Evolutionary conservation across 495 filamentous ascomycete genomes (phyloP), one percentile per base, ranked within the genome.

Genomic region (Margaritispora aquatica): DNA sequence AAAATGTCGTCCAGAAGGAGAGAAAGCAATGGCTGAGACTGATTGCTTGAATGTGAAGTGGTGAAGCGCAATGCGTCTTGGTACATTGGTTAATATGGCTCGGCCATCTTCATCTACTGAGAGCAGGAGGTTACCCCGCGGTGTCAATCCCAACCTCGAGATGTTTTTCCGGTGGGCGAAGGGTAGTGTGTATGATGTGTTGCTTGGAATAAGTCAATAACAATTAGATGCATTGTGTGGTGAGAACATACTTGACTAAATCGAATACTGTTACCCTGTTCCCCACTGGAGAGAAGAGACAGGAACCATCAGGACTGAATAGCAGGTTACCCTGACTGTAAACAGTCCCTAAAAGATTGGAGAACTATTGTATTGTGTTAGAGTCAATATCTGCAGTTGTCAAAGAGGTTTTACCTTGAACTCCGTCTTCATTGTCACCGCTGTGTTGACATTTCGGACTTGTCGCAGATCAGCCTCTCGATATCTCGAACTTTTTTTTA

Each of bases 191-290:
- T 96, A 87, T 15, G 95, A 96, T 73, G 92, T 96, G 73, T 97
- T 97, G 63, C 92, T 97, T n/a, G n/a, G n/a, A n/a, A n/a, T n/a
- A n/a, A n/a, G n/a, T 62, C 57, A 17, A 38, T 44, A 50, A 47
- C 67, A 53, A 61, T 68, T 57, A 67, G 58, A 31, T n/a, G 8
- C 53, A 31, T 26, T n/a, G 44, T 26, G 27, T 34, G 47, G 20
- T 26, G 29, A 13, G 26, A 48, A 74, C 84, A 64, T 82, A 96
- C 92, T 97, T 91, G 58, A 96, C 86, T 20, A 98, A 78, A 69
- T 98, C 92, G 73, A 98, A 98, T 51, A 97, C 88, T 1, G 94
- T 89, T 52, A 98, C 90, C 68, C 90, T 78, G 75, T 97, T 98
- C 67, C 94, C 94, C 56, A 98, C 95, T 23, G 94, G 94, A n/a